Percentiles rank a stretch among this genome's conserved stretches.
These are phyloP conservation scores for Pseudogymnoascus sp. DNA, from an alignment of 2,329 filamentous ascomycete species.

Conservation along the genomic window DNA sequence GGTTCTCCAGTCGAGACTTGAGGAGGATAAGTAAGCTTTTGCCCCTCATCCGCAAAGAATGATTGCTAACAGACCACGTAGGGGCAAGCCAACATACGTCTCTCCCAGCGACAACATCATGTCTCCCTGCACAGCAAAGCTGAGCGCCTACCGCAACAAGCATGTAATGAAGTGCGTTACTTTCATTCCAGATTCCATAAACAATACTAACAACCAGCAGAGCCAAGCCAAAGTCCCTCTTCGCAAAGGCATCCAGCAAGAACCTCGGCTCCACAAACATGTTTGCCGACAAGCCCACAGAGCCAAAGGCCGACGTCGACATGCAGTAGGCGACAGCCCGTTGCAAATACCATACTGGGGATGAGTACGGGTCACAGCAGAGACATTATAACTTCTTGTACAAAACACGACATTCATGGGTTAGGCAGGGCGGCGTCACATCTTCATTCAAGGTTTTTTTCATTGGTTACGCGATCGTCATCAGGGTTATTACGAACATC, in stretches of 20 bases:
- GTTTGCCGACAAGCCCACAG: conserved; percentile 11
- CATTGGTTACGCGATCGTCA: conserved; percentile 8
- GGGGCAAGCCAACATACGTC: conserved; percentile 47
- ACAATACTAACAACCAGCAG: conserved; percentile 33
- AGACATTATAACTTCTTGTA: conserved; percentile 8
- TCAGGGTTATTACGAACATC: conserved; percentile 6
- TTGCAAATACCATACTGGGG: neutral
- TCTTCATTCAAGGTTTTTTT: conserved; percentile 9
- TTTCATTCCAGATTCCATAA: neutral
- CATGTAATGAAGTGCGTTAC: conserved; percentile 66
- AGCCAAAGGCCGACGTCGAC: conserved; percentile 8
- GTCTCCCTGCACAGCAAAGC: conserved; percentile 78
- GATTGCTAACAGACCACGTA: conserved; percentile 14
- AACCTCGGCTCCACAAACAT: conserved; percentile 35
- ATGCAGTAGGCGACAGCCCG: neutral
- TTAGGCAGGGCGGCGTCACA: conserved; percentile 4
- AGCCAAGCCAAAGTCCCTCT: conserved; percentile 61
- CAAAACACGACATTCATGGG: conserved; percentile 4
- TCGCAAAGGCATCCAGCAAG: conserved; percentile 59
- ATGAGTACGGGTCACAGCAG: neutral
- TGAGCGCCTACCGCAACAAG: conserved; percentile 73
- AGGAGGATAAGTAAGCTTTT: conserved; percentile 53
- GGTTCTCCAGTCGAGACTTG: conserved; percentile 65
- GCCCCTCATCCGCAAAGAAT: conserved; percentile 21
- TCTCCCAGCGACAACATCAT: conserved; percentile 85